Evolutionary conservation across 2,329 filamentous ascomycete species (phyloP), one percentile per base, ranked within the genome.

Genomic region (Claviceps pazoutovae): DNA sequence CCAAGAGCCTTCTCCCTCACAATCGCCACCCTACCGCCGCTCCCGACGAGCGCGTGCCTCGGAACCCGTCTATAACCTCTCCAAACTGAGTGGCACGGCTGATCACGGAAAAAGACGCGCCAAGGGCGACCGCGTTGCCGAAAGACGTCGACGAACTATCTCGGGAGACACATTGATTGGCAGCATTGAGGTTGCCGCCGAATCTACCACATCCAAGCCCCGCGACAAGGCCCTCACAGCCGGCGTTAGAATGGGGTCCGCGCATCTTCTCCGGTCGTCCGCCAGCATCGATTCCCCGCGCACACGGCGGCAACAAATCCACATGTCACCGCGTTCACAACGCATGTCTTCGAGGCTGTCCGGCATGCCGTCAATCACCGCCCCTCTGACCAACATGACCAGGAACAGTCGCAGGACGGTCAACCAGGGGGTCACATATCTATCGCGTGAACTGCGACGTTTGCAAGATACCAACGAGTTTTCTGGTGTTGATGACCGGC

Each of bases 41-140:
- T 72, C 76, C 55, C 75, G 74, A 58, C 78, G 82, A 60, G 69
- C 73, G 39, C 74, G 78, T 55, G 60, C 68, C n/a, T 74, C 72
- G 50, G 69, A 79, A 17, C 74, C 78, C 13, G 76, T 82, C 16
- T 88, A 88, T 68, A 88, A 88, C 59, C 68, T 84, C 16, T 73
- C 79, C 56, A 74, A 78, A 58, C 71, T 85, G 49, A 75, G 74
- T 53, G 81, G 82, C 57, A 84, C 79, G 47, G 74, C 75, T 30
- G 72, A 75, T 44, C 80, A 84, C 57, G 80, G 75, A 49, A 78
- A 75, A 58, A 74, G 68, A 66, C 73, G 68, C 65, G 64, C 73
- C 45, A 78, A 75, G 46, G 73, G 76, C 54, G 75, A 79, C 55
- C 58, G 64, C 26, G 69, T 73, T 11, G 61, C 65, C 36, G 65